Percentiles rank a stretch among this genome's conserved stretches.
These are phyloP conservation scores for Parafenestella ontariensis DNA, from an alignment of 2,329 filamentous ascomycete species.

Conservation along the genomic window DNA sequence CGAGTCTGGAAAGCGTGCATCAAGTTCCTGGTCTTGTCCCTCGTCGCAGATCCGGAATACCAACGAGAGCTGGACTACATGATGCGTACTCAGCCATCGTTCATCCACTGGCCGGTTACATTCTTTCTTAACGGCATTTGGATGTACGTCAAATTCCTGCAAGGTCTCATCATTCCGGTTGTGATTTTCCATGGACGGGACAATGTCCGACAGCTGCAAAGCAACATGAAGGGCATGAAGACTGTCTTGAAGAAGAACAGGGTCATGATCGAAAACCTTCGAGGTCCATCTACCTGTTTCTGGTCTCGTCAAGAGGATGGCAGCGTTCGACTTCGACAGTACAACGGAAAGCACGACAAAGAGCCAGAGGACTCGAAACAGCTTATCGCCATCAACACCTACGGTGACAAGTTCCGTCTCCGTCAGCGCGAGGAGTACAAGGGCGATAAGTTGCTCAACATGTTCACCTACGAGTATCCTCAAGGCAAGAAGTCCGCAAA, in stretches of 20 bases:
- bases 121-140: slow-evolving; percentile 55
- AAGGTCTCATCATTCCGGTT: slow-evolving; percentile 47
- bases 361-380: slow-evolving; percentile 31
- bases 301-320: slow-evolving; percentile 38
- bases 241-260: slow-evolving; percentile 51
- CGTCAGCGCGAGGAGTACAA: slow-evolving; percentile 15
- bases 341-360: slow-evolving; percentile 53
- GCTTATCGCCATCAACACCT: slow-evolving; percentile 52
- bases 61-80: slow-evolving; percentile 57
- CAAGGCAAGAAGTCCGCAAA: slow-evolving; percentile 47
- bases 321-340: slow-evolving; percentile 27
- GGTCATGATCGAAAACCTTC: slow-evolving; percentile 38
- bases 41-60: slow-evolving; percentile 59
- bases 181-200: slow-evolving; percentile 55
- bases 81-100: slow-evolving; percentile 40
- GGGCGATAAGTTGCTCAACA: slow-evolving; percentile 2
- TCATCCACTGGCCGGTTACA: slow-evolving; percentile 46
- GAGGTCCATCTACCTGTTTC: slow-evolving; percentile 51
- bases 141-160: slow-evolving; percentile 55
- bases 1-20: slow-evolving; percentile 51
- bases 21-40: slow-evolving; percentile 57
- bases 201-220: slow-evolving; percentile 52
- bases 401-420: slow-evolving; percentile 54
- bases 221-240: slow-evolving; percentile 55
- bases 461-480: slow-evolving; percentile 52